Conservation (phyloP, 2,329 filamentous ascomycete species). For the Xylariales sp. region DNA sequence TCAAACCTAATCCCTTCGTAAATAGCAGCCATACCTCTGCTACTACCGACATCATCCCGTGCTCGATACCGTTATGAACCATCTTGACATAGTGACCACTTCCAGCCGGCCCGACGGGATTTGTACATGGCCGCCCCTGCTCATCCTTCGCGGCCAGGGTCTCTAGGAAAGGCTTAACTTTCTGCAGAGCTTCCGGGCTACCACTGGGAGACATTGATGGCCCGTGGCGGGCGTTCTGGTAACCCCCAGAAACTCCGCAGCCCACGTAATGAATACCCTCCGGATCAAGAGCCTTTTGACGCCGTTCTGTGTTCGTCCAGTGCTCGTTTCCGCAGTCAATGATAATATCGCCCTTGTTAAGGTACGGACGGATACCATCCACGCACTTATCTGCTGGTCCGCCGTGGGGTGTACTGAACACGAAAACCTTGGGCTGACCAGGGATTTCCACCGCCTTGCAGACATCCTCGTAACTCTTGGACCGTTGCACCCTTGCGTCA, state of each 20-base stretch:
- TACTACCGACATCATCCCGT: conserved; percentile 62
- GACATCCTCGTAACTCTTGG: conserved; percentile 42
- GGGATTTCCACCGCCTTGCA: conserved; percentile 38
- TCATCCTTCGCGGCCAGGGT: conserved; percentile 59
- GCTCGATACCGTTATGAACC: conserved; percentile 71
- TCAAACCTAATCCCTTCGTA: conserved; percentile 51
- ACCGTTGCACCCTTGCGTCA: conserved; percentile 24
- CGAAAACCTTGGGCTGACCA: conserved; percentile 40
- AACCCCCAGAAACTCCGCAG: conserved; percentile 64
- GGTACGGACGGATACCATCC: conserved; percentile 35
- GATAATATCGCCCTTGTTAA: conserved; percentile 60
- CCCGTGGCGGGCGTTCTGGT: conserved; percentile 61
- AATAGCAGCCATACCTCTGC: conserved; percentile 64
- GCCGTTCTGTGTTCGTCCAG: conserved; percentile 58
- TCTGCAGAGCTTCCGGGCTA: conserved; percentile 50
- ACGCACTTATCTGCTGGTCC: conserved; percentile 32
- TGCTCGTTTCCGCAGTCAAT: conserved; percentile 67
- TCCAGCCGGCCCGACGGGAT: conserved; percentile 55
- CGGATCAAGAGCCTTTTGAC: conserved; percentile 51
- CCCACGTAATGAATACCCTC: conserved; percentile 62
- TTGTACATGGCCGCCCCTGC: conserved; percentile 56
- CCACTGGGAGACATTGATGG: conserved; percentile 66
- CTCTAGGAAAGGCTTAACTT: conserved; percentile 56
- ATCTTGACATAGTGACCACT: conserved; percentile 71
- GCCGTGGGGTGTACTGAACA: conserved; percentile 49